These are phyloP conservation scores for Raffaelea ambrosiae DNA, from an alignment of 2,329 filamentous ascomycete genomes.

Conservation along the genomic window DNA sequence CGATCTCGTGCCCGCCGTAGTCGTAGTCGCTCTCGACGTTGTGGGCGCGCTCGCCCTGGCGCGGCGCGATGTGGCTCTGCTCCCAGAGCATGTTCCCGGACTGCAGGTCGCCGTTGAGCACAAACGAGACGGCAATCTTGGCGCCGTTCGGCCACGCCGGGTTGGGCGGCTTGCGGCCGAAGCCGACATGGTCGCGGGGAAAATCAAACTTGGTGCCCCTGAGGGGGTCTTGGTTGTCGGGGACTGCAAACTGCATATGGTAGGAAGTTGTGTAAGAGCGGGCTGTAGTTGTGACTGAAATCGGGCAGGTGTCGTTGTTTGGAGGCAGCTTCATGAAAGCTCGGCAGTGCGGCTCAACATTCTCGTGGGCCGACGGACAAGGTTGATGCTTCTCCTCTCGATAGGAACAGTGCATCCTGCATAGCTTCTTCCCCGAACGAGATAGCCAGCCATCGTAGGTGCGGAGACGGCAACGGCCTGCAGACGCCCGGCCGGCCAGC, in stretches of 20 bases:
- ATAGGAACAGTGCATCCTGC: no score
- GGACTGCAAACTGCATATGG: background rate
- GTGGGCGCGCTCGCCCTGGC: constrained; percentile 8
- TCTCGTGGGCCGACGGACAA: no score
- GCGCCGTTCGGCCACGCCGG: constrained; percentile 25
- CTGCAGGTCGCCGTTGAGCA: constrained; percentile 24
- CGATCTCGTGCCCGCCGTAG: constrained; percentile 13
- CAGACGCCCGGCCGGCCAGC: no score
- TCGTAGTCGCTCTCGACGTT: constrained; percentile 14
- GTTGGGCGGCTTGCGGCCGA: constrained; percentile 10
- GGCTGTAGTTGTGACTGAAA: background rate
- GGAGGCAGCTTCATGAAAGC: no score
- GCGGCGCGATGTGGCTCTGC: constrained; percentile 4
- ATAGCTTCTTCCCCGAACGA: no score
- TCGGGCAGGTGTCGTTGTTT: no score
- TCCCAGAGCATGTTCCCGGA: constrained; percentile 10
- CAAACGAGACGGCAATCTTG: constrained; percentile 27
- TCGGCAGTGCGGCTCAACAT: no score
- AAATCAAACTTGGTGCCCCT: constrained; percentile 13
- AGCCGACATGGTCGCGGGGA: constrained; percentile 13
- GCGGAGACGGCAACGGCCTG: no score
- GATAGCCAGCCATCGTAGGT: no score
- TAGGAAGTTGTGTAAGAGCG: no score
- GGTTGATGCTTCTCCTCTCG: no score
- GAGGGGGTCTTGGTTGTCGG: constrained; percentile 1